Base-by-base conservation (phyloP, 129 eudicot genomes). In the Tagetes patula region DNA sequence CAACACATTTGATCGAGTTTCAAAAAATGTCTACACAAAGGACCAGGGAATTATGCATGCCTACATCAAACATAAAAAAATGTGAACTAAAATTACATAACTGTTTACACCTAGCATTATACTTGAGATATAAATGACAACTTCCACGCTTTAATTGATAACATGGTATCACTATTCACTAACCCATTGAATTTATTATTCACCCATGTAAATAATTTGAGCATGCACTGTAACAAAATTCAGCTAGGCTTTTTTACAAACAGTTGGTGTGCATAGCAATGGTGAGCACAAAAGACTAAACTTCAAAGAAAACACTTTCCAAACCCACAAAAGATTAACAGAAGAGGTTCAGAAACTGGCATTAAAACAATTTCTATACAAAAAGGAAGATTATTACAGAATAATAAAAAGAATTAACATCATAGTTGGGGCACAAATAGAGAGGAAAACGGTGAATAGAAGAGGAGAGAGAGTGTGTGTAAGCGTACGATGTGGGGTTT, bases 181-280 rank as follows among this genome's bases (percentile, higher is more conserved):
- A 56, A 30, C 9, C 39, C 34, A 55, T 1, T 55, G 36, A 55
- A 55, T 6, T 58, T n/a, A 31, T 53, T 32, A 59, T 3, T 34
- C 66, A 34, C 42, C 20, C 66, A 36, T 60, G 65, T 33, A 59
- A 33, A 8, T 9, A 59, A 32, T 32, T 32, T 32, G 41, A 59
- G 65, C 37, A 56, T 56, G 39, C 64, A 58, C 41, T 32, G 65
- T 37, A 41, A 56, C 6, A 43, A 77, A 68, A 56, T 37, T 77
- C 4, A 30, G 81, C 75, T 69, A 69, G 31, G 33, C 81, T 6
- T 60, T 3, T 46, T 37, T 8, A 60, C 81, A 77, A 77, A 69
- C 76, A 77, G 64, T 77, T 69, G 81, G 76, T 69, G 76, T 77
- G 70, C 81, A 69, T 36, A 58, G 65, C 56, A 49, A 41, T 32